Evolutionary conservation across 192 early-diverging fungal genomes (phyloP).

Genomic region (Phlyctochytrium planicorne): DNA sequence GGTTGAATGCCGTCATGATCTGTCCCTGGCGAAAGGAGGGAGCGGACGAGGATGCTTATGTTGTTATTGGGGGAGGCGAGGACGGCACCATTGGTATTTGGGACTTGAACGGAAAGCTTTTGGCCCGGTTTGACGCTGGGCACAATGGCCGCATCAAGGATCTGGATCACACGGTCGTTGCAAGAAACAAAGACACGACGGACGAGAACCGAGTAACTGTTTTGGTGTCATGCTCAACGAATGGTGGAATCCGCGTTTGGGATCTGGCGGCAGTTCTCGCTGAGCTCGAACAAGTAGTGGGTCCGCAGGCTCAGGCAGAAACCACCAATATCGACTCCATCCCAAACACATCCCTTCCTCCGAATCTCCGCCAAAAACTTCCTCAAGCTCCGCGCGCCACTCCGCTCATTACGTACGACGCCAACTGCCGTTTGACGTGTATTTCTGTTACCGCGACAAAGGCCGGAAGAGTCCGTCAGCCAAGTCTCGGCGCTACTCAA

Average conservation of each 20-base stretch:
- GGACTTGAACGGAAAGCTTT: constrained; percentile 3
- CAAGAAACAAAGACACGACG: constrained; percentile 8
- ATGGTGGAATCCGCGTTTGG: constrained; percentile 49
- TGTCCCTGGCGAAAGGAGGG: background rate
- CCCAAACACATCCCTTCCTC: too few relatives aligned
- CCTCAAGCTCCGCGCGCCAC: constrained; percentile 2
- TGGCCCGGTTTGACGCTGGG: constrained; percentile 27
- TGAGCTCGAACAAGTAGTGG: background rate
- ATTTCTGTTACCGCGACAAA: constrained; percentile 21
- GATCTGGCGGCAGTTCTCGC: constrained; percentile 30
- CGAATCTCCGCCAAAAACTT: background rate
- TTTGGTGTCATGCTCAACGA: constrained; percentile 46
- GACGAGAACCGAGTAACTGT: constrained; percentile 10
- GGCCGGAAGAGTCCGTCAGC: constrained; percentile 2
- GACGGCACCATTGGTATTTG: constrained; percentile 35
- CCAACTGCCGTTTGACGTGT: constrained; percentile 48
- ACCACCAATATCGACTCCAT: too few relatives aligned
- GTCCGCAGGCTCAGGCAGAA: too few relatives aligned
- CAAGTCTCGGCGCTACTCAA: background rate
- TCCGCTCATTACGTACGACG: constrained; percentile 40
- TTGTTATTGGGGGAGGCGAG: constrained; percentile 39
- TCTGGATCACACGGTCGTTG: constrained; percentile 22
- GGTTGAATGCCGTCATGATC: constrained; percentile 18
- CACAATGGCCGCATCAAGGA: constrained; percentile 50
- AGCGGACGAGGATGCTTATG: constrained; percentile 1